Conservation (phyloP, 495 filamentous ascomycete species). For the Xylaria longipes region DNA sequence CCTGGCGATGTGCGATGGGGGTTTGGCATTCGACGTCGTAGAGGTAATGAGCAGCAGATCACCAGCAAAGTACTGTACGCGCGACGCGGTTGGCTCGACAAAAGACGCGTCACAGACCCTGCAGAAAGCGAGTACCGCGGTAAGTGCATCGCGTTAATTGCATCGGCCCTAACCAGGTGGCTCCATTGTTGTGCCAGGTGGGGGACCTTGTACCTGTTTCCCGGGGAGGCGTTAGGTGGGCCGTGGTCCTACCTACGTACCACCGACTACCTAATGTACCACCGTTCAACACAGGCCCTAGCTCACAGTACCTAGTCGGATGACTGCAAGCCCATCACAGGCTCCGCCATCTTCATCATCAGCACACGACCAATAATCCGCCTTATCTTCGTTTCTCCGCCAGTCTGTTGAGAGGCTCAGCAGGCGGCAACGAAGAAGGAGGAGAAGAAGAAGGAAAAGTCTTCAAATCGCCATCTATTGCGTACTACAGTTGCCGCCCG, state of each 20-base stretch:
- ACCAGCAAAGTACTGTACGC: not conserved
- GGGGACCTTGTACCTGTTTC: not conserved
- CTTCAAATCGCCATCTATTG: slow-evolving; percentile 3
- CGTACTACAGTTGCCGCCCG: not conserved
- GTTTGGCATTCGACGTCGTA: not conserved
- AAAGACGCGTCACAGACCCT: slow-evolving; percentile 18
- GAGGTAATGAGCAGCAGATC: not conserved
- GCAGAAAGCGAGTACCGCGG: not conserved
- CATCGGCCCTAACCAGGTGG: not conserved
- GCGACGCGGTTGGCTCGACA: slow-evolving; percentile 5
- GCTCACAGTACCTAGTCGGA: not conserved
- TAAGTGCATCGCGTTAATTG: slow-evolving; percentile 16
- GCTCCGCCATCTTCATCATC: slow-evolving; percentile 17
- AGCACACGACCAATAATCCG: not conserved
- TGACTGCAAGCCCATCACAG: not conserved
- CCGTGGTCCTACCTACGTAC: not conserved
- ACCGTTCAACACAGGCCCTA: not conserved
- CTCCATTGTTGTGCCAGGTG: no score
- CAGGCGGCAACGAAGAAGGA: not conserved
- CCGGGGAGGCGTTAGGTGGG: not conserved
- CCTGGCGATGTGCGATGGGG: slow-evolving; percentile 31
- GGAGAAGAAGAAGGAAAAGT: not conserved
- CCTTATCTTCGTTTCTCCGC: slow-evolving; percentile 11
- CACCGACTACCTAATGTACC: no score
- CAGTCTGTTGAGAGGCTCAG: not conserved